Base-by-base conservation (phyloP, 768 basidiomycete genomes). In the Trametes elegans region DNA sequence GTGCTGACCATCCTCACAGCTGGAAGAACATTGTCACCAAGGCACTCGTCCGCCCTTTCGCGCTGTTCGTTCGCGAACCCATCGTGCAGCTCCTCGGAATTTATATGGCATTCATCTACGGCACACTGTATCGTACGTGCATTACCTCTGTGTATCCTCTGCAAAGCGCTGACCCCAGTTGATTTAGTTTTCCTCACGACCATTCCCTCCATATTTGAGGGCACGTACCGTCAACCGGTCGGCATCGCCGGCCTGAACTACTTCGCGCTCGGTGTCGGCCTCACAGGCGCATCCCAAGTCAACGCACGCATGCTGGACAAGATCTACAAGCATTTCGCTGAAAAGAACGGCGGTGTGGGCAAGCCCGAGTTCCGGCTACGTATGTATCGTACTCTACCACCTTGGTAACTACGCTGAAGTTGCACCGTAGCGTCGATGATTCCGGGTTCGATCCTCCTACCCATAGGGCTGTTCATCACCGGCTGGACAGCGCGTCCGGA, bases 21-120 rank as follows among this genome's bases (percentile, higher is more conserved):
- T 85, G 82, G 84, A 60, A 71, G 63, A 32, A 60, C 0, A 76
- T 88, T 23, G 70, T 91, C 52, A 44, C 57, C 2, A 79, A 73
- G 55, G 77, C 85, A 0, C 69, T 90, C 18, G 69, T 75, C 7
- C 79, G 88, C 13, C 90, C 90, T 0, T 87, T 91, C 70, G 63
- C 69, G 3, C 67, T 90, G 9, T 84, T 89, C 54, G 59, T 47
- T 3, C 62, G 61, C 8, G 88, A 90, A 60, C 78, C 82, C 0
- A 86, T 89, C 61, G 71, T 86, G 19, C 85, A 86, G 62, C 62
- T 87, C 2, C 69, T 88, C 3, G 82, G 83, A 0, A 5, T 82
- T 0, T 89, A 87, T 58, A 83, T 87, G 81, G 81, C 84, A 0
- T 81, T 87, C 55, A 63, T 87, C 8, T 90, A 84, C 52, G 88